Conservation (phyloP, 768 basidiomycete species). For the Russula sp. region DNA sequence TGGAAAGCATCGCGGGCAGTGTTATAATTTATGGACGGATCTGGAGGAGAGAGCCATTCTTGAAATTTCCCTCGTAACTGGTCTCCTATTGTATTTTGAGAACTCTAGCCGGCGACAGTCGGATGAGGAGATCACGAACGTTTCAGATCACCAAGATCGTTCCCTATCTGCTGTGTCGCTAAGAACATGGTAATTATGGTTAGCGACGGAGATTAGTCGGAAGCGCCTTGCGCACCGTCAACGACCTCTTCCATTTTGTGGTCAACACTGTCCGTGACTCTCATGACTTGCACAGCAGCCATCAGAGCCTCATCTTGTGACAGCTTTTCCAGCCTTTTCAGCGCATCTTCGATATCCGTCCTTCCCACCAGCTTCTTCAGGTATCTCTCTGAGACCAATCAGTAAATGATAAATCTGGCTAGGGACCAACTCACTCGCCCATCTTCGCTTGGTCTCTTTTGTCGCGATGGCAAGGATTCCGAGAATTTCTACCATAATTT, state of each 20-base stretch:
- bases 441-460: background rate
- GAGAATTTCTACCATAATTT: conserved; percentile 1
- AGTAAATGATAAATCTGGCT: background rate
- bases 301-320: background rate
- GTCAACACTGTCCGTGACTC: background rate
- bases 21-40: background rate
- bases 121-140: background rate
- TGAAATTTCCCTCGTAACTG: no score
- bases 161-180: background rate
- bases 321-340: conserved; percentile 5
- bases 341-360: conserved; percentile 1
- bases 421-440: background rate
- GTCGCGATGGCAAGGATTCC: conserved; percentile 8
- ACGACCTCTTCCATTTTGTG: background rate
- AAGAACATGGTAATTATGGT: background rate
- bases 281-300: background rate
- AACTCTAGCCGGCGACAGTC: background rate
- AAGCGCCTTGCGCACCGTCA: background rate
- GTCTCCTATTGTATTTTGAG: background rate
- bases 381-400: background rate
- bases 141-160: background rate
- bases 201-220: background rate
- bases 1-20: background rate
- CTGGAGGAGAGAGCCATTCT: background rate
- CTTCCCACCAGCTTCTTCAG: background rate